Conservation (phyloP, 495 filamentous ascomycete genomes). For the Penicillium argentinense region DNA sequence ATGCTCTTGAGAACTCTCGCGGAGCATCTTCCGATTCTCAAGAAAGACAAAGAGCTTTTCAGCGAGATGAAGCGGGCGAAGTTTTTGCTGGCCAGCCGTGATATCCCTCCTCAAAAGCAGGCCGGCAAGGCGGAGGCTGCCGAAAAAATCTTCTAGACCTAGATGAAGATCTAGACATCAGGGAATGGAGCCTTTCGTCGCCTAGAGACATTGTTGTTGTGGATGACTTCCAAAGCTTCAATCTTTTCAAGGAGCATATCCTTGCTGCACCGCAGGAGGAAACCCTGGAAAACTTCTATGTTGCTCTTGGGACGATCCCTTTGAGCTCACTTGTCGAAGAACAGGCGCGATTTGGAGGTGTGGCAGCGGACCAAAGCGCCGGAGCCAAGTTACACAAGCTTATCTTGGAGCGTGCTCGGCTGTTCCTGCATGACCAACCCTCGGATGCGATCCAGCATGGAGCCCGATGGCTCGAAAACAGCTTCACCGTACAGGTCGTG, state of each 20-base stretch:
- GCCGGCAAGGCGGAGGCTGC: constrained; percentile 20
- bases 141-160: constrained; percentile 48
- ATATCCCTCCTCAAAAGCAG: constrained; percentile 52
- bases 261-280: constrained; percentile 89
- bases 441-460: constrained; percentile 75
- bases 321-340: constrained; percentile 49
- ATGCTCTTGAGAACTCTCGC: constrained; percentile 75
- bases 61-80: constrained; percentile 70
- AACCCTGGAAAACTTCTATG: constrained; percentile 77
- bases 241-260: constrained; percentile 77
- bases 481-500: constrained; percentile 75
- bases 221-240: constrained; percentile 84
- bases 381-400: constrained; percentile 67
- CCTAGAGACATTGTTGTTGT: constrained; percentile 73
- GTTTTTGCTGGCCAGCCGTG: constrained; percentile 78
- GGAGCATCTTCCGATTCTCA: constrained; percentile 64
- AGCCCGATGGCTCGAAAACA: constrained; percentile 83
- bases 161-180: constrained; percentile 71
- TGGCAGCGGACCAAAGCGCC: constrained; percentile 50
- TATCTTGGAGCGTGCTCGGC: constrained; percentile 78
- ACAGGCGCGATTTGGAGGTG: constrained; percentile 45
- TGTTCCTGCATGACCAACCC: constrained; percentile 79
- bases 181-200: constrained; percentile 70
- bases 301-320: constrained; percentile 46
- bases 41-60: constrained; percentile 74